Conservation (phyloP, 345 rosid species). For the Triadica sebifera region DNA sequence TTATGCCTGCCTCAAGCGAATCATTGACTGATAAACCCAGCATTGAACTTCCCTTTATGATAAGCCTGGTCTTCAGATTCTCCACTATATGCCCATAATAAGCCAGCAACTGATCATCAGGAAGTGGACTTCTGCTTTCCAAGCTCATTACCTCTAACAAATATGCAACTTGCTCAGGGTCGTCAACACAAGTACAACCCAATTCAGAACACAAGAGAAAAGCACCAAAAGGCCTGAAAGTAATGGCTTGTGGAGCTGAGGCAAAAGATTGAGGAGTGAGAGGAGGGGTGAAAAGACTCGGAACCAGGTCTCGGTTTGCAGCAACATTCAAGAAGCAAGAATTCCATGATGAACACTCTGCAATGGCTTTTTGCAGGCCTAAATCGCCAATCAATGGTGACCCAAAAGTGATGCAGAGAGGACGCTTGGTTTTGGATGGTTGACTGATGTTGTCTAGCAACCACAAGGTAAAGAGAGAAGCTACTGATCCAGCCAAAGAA, state of each 20-base stretch:
- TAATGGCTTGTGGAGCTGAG: neutral
- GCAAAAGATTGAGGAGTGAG: constrained; percentile 1
- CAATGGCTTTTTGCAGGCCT: constrained; percentile 35
- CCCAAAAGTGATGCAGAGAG: constrained; percentile 73
- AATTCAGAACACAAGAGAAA: constrained; percentile 42
- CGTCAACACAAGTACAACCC: constrained; percentile 46
- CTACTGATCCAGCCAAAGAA: constrained; percentile 62
- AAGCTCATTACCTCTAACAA: constrained; percentile 25
- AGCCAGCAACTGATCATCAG: constrained; percentile 12
- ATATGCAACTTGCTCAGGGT: constrained; percentile 36
- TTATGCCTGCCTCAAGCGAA: constrained; percentile 25
- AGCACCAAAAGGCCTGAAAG: constrained; percentile 55
- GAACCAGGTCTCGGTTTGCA: constrained; percentile 36
- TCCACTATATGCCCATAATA: constrained; percentile 22
- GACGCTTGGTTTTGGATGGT: constrained; percentile 20
- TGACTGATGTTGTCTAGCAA: constrained; percentile 40
- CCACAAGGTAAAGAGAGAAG: constrained; percentile 66
- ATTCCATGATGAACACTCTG: constrained; percentile 32
- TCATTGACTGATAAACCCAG: neutral
- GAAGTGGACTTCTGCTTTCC: constrained; percentile 12
- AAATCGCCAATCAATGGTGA: constrained; percentile 51
- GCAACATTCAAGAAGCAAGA: constrained; percentile 59
- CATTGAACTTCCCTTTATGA: constrained; percentile 19
- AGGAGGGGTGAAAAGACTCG: constrained; percentile 24
- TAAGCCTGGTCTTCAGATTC: constrained; percentile 8